Conservation (phyloP, 1,139 yeast genomes). For the Yamadazyma oceani region DNA sequence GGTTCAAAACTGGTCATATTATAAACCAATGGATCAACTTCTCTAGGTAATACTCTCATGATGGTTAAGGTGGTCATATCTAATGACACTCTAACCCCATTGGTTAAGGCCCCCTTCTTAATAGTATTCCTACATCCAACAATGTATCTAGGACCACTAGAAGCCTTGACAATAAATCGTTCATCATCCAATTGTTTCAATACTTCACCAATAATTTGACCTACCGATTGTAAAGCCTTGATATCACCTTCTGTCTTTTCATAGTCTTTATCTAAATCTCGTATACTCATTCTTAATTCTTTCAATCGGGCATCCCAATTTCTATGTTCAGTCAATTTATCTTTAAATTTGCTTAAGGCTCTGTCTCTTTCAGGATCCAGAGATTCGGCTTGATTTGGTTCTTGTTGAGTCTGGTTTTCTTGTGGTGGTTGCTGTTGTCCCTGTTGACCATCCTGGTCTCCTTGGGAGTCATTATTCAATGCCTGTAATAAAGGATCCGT, state of each 20-base stretch:
- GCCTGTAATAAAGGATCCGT: conserved; percentile 19
- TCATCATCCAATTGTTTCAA: conserved; percentile 95
- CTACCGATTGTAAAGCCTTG: conserved; percentile 95
- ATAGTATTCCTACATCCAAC: conserved; percentile 97
- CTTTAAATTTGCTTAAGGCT: conserved; percentile 79
- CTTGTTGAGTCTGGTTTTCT: not conserved
- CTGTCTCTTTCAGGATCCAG: conserved; percentile 73
- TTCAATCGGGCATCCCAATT: conserved; percentile 93
- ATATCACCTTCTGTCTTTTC: conserved; percentile 96
- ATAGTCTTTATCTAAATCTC: conserved; percentile 79
- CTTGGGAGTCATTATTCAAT: conserved; percentile 15
- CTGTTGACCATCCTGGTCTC: conserved; percentile 2
- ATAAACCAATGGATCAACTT: conserved; percentile 96
- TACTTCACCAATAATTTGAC: conserved; percentile 97
- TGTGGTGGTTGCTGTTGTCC: not conserved
- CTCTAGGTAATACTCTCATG: conserved; percentile 96
- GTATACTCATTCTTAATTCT: conserved; percentile 78
- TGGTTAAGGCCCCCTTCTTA: conserved; percentile 77
- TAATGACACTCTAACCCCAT: conserved; percentile 93
- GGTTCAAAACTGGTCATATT: conserved; percentile 98
- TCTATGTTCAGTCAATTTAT: conserved; percentile 87
- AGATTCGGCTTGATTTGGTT: conserved; percentile 5
- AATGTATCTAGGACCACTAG: conserved; percentile 96
- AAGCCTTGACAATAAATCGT: conserved; percentile 93
- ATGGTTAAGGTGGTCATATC: conserved; percentile 98